These are phyloP conservation scores for Talaromyces islandicus DNA, from an alignment of 2,329 filamentous ascomycete genomes.

Conservation along the genomic window DNA sequence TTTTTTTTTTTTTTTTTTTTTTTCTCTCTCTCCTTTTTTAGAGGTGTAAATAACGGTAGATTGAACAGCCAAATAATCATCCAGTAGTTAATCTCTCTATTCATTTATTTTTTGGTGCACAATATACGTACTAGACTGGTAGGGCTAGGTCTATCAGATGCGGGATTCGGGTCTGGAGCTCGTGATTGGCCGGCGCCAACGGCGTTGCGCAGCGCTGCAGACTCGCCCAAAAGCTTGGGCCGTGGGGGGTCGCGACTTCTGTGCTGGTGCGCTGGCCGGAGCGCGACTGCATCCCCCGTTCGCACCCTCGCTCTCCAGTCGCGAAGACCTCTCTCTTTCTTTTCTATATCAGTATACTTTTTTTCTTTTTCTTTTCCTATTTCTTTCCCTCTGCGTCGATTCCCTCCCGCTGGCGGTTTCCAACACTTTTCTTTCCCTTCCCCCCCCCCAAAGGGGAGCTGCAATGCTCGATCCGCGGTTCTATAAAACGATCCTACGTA, in stretches of 20 bases:
- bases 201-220: not conserved
- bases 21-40: not conserved
- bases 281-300: not conserved
- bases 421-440: not conserved
- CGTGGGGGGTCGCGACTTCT: slow-evolving; percentile 34
- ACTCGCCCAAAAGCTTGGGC: slow-evolving; percentile 26
- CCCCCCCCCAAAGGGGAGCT: slow-evolving; percentile 1
- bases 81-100: not conserved
- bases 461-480: slow-evolving; percentile 9
- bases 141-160: not conserved
- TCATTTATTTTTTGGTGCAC: not conserved
- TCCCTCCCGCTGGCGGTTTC: not conserved
- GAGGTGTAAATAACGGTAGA: not conserved
- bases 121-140: not conserved
- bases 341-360: not conserved
- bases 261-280: not conserved
- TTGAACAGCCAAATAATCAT: not conserved
- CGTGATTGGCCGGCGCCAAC: not conserved
- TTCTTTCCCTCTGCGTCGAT: not conserved
- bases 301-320: not conserved
- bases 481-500: not conserved
- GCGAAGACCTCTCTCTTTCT: not conserved
- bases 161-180: not conserved
- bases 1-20: not conserved
- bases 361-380: not conserved